phyloP scores from a whole-genome alignment of 1,139 yeast species.

The Hansenula lynferdii region DNA sequence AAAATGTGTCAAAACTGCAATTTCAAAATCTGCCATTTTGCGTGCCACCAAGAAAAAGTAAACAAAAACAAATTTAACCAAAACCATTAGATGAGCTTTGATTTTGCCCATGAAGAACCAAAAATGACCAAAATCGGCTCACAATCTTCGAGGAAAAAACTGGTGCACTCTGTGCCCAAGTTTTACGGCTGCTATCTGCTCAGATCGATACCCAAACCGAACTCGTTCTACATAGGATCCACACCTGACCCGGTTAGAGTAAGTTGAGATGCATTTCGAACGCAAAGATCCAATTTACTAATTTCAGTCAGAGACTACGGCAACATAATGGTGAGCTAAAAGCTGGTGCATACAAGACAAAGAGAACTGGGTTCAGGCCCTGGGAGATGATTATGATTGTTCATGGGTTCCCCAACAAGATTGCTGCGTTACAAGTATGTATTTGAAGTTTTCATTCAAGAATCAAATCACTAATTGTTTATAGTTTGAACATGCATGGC shows the following conservation, averaged over 20 bases:
- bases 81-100: not conserved
- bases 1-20: too few species aligned
- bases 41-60: too few species aligned
- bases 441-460: too few species aligned
- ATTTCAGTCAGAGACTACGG: conserved; percentile 37
- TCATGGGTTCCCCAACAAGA: conserved; percentile 67
- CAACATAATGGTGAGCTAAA: conserved; percentile 73
- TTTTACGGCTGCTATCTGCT: conserved; percentile 68
- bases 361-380: conserved; percentile 51
- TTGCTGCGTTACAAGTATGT: conserved; percentile 54
- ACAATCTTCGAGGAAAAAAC: not conserved
- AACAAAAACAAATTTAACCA: not conserved
- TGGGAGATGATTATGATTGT: conserved; percentile 67
- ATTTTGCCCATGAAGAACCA: not conserved
- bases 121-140: conserved; percentile 4
- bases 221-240: conserved; percentile 68
- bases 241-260: conserved; percentile 64
- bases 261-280: not conserved
- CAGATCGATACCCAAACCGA: conserved; percentile 49
- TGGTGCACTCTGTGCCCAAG: conserved; percentile 21
- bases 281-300: not conserved
- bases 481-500: conserved; percentile 71
- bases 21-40: too few species aligned
- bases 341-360: conserved; percentile 71
- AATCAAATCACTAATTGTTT: too few species aligned